Conservation (phyloP, 305 asterid species). For the Stenogyne calaminthoides region DNA sequence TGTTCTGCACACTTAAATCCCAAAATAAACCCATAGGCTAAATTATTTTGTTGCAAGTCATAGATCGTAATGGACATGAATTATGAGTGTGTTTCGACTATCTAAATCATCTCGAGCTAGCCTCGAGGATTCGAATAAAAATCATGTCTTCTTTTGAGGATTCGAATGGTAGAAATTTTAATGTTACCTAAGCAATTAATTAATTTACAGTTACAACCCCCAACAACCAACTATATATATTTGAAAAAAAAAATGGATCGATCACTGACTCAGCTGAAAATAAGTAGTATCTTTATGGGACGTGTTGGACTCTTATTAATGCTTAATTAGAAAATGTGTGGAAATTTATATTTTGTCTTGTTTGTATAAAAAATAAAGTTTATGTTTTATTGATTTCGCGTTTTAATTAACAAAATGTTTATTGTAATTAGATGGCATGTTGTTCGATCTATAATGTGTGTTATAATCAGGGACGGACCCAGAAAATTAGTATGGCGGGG, state of each 20-base stretch:
- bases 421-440: no score
- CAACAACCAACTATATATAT: background rate
- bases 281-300: background rate
- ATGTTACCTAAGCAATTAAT: background rate
- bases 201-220: background rate
- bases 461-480: no score
- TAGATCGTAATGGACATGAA: background rate
- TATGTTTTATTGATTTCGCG: background rate
- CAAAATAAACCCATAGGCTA: no score
- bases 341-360: background rate
- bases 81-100: background rate
- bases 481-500: no score
- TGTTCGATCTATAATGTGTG: background rate
- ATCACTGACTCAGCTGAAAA: background rate
- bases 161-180: background rate
- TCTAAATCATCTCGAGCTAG: background rate
- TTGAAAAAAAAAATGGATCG: background rate
- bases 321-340: background rate
- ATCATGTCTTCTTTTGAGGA: no score
- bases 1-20: no score
- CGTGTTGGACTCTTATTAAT: background rate
- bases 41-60: background rate
- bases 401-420: background rate
- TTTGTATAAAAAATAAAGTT: background rate
- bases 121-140: background rate